These are phyloP conservation scores for Rosa rugosa DNA, from an alignment of 306 rosid species.

Conservation along the genomic window DNA sequence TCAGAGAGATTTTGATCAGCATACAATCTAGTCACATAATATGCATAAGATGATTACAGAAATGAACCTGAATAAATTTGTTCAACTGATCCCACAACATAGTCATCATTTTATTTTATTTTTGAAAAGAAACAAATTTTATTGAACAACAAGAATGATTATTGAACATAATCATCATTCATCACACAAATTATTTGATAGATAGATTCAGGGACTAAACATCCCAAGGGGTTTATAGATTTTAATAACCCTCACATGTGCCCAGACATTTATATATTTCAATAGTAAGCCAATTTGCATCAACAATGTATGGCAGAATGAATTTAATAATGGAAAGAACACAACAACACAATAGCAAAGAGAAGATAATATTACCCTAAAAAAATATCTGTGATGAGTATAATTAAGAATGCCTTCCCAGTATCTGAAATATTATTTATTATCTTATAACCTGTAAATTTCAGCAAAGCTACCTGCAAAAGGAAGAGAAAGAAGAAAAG, in stretches of 20 bases:
- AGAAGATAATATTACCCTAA: slow-evolving; percentile 63
- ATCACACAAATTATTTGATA: not conserved
- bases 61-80: not conserved
- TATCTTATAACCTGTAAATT: slow-evolving; percentile 92
- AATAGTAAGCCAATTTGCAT: not conserved
- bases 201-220: not conserved
- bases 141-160: not conserved
- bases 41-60: not conserved
- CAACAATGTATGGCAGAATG: not conserved
- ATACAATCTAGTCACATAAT: not conserved
- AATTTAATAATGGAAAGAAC: not conserved
- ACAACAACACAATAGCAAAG: not conserved
- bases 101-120: too few relatives aligned
- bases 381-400: slow-evolving; percentile 84
- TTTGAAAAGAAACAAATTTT: too few relatives aligned
- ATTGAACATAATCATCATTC: not conserved
- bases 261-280: not conserved
- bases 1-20: not conserved
- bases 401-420: slow-evolving; percentile 93
- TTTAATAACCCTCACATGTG: not conserved
- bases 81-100: not conserved
- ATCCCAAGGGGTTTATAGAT: not conserved
- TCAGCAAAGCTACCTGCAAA: slow-evolving; percentile 97
- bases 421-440: slow-evolving; percentile 87
- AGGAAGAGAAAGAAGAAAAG: slow-evolving; percentile 36